Percentiles rank a stretch among this genome's conserved stretches.
Conservation (phyloP, 2,329 filamentous ascomycete species). For the Corinectria fuckeliana region DNA sequence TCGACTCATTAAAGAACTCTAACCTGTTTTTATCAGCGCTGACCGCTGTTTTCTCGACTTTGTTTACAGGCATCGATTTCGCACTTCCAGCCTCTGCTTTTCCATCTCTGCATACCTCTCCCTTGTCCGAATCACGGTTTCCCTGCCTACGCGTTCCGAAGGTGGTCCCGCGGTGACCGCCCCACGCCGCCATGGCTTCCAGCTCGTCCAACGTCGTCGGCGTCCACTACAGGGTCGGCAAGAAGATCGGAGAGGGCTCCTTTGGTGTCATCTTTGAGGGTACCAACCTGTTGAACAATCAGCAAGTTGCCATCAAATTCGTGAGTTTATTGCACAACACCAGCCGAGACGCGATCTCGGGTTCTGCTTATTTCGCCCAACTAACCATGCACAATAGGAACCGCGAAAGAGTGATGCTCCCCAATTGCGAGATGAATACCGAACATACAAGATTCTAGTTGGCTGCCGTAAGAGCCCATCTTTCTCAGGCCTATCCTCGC, state of each 20-base stretch:
- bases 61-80: constrained; percentile 34
- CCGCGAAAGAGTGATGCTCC: constrained; percentile 98
- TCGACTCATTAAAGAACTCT: constrained; percentile 16
- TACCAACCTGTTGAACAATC: constrained; percentile 97
- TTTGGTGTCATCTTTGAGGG: constrained; percentile 99
- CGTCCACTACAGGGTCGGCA: constrained; percentile 97
- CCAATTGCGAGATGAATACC: constrained; percentile 96
- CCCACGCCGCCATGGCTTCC: constrained; percentile 69
- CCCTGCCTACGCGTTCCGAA: constrained; percentile 26
- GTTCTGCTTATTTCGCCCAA: neutral
- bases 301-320: constrained; percentile 99
- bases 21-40: constrained; percentile 32
- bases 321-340: constrained; percentile 57
- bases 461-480: constrained; percentile 81
- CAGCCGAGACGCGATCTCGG: neutral
- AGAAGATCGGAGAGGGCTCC: constrained; percentile 99
- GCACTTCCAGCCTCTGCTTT: constrained; percentile 17
- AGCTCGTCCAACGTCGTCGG: constrained; percentile 97
- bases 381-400: constrained; percentile 66
- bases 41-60: constrained; percentile 24
- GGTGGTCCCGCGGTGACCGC: constrained; percentile 36
- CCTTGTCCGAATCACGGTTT: constrained; percentile 17
- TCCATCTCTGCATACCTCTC: constrained; percentile 19
- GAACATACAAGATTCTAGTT: constrained; percentile 99
- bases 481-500: constrained; percentile 39